Evolutionary conservation across 768 basidiomycete genomes (phyloP).

Genomic region (Leccinum ochraceum): DNA sequence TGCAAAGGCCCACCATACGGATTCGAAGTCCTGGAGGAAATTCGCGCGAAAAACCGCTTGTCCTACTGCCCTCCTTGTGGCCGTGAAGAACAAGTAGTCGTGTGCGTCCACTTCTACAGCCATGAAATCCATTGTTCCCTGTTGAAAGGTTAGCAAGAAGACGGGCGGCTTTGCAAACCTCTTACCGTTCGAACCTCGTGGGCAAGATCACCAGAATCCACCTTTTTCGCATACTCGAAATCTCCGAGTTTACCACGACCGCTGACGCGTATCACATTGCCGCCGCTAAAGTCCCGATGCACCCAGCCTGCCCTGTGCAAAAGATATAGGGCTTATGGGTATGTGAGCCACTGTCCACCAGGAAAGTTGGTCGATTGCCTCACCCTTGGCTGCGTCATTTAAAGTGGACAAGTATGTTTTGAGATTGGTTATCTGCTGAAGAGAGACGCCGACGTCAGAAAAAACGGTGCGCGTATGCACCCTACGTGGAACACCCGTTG

Average conservation of each 20-base stretch:
- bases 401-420: neutral
- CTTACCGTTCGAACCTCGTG: constrained; percentile 13
- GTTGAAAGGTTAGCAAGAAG: neutral
- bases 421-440: neutral
- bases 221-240: constrained; percentile 13
- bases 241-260: constrained; percentile 13
- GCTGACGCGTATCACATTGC: neutral
- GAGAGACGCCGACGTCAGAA: neutral
- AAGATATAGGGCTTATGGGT: constrained; percentile 1
- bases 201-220: neutral
- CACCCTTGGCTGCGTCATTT: neutral
- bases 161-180: neutral
- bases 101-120: neutral
- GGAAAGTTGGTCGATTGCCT: neutral
- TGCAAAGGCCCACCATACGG: neutral
- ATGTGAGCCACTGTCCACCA: neutral
- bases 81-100: no score
- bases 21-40: neutral
- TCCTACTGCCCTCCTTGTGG: no score
- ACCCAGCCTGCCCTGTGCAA: constrained; percentile 10
- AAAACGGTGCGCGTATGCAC: neutral
- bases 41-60: neutral
- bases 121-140: neutral
- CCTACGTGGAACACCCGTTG: neutral
- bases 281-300: constrained; percentile 6